Evolutionary conservation across 225 moss, liverwort and hornwort species (phyloP).

Genomic region (Bryoerythrophyllum caledonicum): DNA sequence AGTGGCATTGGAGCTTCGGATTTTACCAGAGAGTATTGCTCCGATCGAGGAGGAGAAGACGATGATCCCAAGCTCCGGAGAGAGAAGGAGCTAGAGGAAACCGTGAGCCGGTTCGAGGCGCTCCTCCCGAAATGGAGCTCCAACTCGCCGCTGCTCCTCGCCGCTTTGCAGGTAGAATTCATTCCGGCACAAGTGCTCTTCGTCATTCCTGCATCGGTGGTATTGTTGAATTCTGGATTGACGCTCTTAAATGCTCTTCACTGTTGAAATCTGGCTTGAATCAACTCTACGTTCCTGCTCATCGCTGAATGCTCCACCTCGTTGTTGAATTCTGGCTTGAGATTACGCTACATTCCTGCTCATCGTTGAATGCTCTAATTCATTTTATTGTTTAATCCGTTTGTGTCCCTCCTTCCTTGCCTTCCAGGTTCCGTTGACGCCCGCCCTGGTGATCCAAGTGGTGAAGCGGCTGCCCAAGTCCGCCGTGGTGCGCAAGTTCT

Average conservation of each 20-base stretch:
- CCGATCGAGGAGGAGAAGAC: slow-evolving; percentile 19
- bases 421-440: slow-evolving; percentile 44
- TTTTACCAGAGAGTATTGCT: slow-evolving; percentile 1
- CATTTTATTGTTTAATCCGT: too few relatives aligned
- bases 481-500: slow-evolving; percentile 55
- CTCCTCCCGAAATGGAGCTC: slow-evolving; percentile 58
- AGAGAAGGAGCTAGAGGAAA: slow-evolving; percentile 35
- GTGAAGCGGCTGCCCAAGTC: slow-evolving; percentile 45
- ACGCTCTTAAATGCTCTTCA: too few relatives aligned
- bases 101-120: slow-evolving; percentile 38
- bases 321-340: too few relatives aligned
- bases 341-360: too few relatives aligned
- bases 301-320: too few relatives aligned
- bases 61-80: slow-evolving; percentile 20
- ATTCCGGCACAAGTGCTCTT: too few relatives aligned
- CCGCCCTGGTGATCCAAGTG: slow-evolving; percentile 41
- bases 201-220: too few relatives aligned
- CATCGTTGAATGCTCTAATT: too few relatives aligned
- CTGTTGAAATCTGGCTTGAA: too few relatives aligned
- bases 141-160: slow-evolving; percentile 52
- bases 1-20: neutral
- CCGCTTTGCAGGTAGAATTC: slow-evolving; percentile 37
- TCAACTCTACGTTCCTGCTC: too few relatives aligned
- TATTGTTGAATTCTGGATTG: too few relatives aligned
- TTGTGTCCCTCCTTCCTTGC: neutral